These are phyloP conservation scores for Chaetomium tenue DNA, from an alignment of 495 filamentous ascomycete genomes.

Conservation along the genomic window DNA sequence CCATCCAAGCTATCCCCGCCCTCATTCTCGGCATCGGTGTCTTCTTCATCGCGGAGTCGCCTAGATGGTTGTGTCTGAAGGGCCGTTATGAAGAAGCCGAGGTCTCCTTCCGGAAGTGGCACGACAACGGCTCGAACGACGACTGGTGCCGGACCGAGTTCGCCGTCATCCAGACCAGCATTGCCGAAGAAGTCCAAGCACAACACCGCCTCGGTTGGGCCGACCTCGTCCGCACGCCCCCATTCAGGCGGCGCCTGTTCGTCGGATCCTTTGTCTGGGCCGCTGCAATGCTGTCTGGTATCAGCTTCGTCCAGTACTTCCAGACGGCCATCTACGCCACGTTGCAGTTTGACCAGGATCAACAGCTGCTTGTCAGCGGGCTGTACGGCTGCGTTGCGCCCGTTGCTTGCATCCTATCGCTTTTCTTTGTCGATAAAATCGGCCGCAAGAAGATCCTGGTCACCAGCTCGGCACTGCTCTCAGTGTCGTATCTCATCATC, in stretches of 20 bases:
- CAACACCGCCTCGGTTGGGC: slow-evolving; percentile 44
- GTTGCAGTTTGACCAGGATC: slow-evolving; percentile 46
- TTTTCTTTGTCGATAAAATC: slow-evolving; percentile 54
- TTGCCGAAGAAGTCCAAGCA: slow-evolving; percentile 41
- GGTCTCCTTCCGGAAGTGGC: slow-evolving; percentile 44
- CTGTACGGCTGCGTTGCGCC: slow-evolving; percentile 53
- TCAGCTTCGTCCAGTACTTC: slow-evolving; percentile 55
- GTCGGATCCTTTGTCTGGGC: slow-evolving; percentile 54
- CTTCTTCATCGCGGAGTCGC: slow-evolving; percentile 55
- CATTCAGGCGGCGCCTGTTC: slow-evolving; percentile 50
- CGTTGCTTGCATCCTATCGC: slow-evolving; percentile 51
- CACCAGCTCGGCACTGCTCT: slow-evolving; percentile 48
- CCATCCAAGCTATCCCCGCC: slow-evolving; percentile 53
- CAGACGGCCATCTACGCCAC: slow-evolving; percentile 51
- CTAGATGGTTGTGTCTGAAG: slow-evolving; percentile 57
- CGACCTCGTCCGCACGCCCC: slow-evolving; percentile 44
- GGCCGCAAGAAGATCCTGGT: slow-evolving; percentile 54
- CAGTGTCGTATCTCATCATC: slow-evolving; percentile 47
- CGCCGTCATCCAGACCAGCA: slow-evolving; percentile 45
- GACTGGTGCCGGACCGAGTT: slow-evolving; percentile 49
- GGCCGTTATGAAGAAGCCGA: slow-evolving; percentile 48
- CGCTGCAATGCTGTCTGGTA: slow-evolving; percentile 54
- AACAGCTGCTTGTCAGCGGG: slow-evolving; percentile 53
- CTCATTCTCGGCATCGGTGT: slow-evolving; percentile 50
- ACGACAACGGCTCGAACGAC: slow-evolving; percentile 47